Conservation (phyloP, 2,329 filamentous ascomycete species). For the Penicillium palitans region DNA sequence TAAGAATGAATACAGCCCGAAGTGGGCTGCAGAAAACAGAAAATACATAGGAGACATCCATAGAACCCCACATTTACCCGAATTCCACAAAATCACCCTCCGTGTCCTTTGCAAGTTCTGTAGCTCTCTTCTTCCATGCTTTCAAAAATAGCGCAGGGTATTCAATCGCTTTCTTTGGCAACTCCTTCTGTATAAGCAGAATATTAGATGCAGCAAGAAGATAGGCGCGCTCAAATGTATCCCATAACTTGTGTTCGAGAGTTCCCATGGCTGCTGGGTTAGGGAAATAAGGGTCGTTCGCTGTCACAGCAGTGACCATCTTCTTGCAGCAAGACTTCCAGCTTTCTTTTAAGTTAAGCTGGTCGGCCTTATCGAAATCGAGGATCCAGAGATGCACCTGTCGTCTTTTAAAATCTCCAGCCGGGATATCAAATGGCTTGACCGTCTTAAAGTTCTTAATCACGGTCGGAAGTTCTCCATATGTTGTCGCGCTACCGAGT, state of each 20-base stretch:
- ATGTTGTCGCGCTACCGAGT: background rate
- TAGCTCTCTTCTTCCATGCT: background rate
- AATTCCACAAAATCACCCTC: background rate
- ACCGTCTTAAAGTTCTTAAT: background rate
- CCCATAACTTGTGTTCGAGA: background rate
- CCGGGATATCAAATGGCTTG: background rate
- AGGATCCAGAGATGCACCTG: constrained; percentile 2
- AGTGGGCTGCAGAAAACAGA: background rate
- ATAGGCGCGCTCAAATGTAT: background rate
- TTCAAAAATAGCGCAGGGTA: background rate
- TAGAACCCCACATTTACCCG: background rate
- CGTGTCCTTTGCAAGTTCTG: background rate
- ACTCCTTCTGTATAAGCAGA: background rate
- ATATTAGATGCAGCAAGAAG: background rate
- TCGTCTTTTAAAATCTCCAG: background rate
- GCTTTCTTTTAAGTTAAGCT: background rate
- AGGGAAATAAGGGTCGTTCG: background rate
- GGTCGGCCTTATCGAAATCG: background rate
- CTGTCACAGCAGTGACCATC: constrained; percentile 1
- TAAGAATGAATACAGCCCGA: background rate
- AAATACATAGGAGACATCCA: background rate
- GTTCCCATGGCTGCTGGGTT: background rate
- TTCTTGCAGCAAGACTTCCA: background rate
- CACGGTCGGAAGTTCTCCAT: background rate
- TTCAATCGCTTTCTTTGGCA: background rate